These are phyloP conservation scores for Cyberlindnera galapagoensis DNA, from an alignment of 805 yeast species.

Conservation along the genomic window DNA sequence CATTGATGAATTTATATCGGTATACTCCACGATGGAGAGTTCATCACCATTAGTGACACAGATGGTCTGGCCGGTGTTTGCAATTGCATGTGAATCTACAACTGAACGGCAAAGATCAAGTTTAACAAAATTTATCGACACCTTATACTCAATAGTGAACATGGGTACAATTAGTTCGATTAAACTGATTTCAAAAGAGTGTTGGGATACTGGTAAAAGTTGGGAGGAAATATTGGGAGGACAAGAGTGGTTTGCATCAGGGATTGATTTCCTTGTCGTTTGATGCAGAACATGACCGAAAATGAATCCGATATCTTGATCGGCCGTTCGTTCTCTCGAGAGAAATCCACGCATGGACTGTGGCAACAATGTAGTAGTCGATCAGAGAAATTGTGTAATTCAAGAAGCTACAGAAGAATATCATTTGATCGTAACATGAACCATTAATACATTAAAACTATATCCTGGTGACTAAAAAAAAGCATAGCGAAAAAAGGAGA, in stretches of 20 bases:
- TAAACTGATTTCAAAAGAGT: conserved; percentile 35
- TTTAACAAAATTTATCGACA: conserved; percentile 31
- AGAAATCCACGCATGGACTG: no score
- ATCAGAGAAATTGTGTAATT: no score
- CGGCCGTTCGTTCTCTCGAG: no score
- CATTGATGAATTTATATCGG: conserved; percentile 40
- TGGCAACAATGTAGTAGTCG: no score
- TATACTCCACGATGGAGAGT: conserved; percentile 39
- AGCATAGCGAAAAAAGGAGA: neutral
- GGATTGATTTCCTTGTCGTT: conserved; percentile 40
- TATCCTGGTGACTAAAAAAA: no score
- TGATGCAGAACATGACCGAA: conserved; percentile 3
- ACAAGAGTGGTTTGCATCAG: conserved; percentile 41
- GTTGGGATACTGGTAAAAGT: conserved; percentile 39
- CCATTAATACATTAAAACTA: conserved; percentile 4
- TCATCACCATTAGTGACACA: conserved; percentile 46
- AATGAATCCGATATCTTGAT: no score
- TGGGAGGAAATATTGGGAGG: conserved; percentile 38
- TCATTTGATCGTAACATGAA: no score
- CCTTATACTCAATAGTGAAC: conserved; percentile 39
- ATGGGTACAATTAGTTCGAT: conserved; percentile 48
- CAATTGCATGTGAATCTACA: conserved; percentile 39
- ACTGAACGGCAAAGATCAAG: conserved; percentile 26
- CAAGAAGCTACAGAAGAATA: no score
- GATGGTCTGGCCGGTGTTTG: conserved; percentile 59